Evolutionary conservation across 1,284 basidiomycete species (phyloP), one percentile per base, ranked within the genome.

Genomic region (Ganoderma sp.): DNA sequence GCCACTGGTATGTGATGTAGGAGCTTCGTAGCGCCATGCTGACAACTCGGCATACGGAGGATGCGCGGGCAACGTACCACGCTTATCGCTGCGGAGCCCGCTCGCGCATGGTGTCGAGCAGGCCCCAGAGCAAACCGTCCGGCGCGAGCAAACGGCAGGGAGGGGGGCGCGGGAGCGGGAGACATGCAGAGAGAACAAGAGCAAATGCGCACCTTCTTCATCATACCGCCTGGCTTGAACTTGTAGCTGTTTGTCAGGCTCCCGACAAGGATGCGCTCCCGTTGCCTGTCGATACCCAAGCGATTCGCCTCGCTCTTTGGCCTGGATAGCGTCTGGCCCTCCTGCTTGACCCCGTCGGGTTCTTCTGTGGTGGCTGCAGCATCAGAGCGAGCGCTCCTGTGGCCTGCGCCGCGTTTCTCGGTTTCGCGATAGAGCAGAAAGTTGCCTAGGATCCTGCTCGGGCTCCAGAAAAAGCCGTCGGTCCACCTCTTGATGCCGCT

Each of bases 401-500:
- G 87, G 17, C 88, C 85, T 12, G 87, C 82, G 22, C 89, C 88
- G 64, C 88, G 85, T 81, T 94, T 95, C 80, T 96, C 93, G 2
- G 94, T 95, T 81, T 97, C 95, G 70, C 95, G 90, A 81, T 98
- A 98, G 67, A 97, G 89, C 77, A 99, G 84, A 78, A 98, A 99
- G 81, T 99, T 99, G 76, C 94, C 95, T 59, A 98, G 84, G 56
- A 98, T 96, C 61, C 95, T 84, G 68, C 90, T 90, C 1, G 91
- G 92, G 72, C 89, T 90, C 97, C 97, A 99, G 76, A 94, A 93
- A 78, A 95, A 91, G 6, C 97, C 97, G 81, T 99, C 97, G 0
- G 97, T 99, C 97, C 97, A 99, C 62, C 97, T 88, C 83, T 98
- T 98, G 84, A 99, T 99, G 45, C 96, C 96, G 75, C 94, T 96